These are phyloP conservation scores for Cucumis hystrix DNA, from an alignment of 306 rosid genomes.

Conservation along the genomic window DNA sequence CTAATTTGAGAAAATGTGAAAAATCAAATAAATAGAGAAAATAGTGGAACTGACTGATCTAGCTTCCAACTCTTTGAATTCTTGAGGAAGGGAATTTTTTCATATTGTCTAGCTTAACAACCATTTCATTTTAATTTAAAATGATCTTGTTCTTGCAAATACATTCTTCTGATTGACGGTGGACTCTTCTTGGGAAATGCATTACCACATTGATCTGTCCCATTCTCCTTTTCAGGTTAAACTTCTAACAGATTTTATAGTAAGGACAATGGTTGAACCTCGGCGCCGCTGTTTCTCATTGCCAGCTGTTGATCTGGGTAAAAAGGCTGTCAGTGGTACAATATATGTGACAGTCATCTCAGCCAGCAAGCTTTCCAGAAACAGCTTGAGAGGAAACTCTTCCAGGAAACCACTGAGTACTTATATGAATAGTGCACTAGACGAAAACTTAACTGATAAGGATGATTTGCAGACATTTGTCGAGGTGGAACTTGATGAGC, in stretches of 20 bases:
- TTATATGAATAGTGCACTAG: constrained; percentile 31
- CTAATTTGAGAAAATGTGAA: background rate
- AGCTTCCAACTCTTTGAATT: background rate
- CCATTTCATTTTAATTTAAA: background rate
- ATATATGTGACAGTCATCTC: constrained; percentile 68
- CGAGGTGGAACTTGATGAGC: constrained; percentile 76
- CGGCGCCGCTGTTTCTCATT: constrained; percentile 76
- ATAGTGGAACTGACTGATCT: background rate
- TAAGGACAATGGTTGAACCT: constrained; percentile 96
- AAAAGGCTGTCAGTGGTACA: constrained; percentile 76
- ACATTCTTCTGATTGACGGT: background rate
- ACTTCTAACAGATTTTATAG: constrained; percentile 56
- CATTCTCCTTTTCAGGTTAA: constrained; percentile 43
- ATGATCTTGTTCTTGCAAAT: background rate
- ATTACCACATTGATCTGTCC: background rate
- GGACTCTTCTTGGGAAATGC: background rate
- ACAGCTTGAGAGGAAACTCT: constrained; percentile 47
- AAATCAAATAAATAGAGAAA: background rate
- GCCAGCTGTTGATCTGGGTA: constrained; percentile 64
- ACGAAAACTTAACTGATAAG: constrained; percentile 34
- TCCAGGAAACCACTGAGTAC: constrained; percentile 37
- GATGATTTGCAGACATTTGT: constrained; percentile 80
- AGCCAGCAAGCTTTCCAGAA: constrained; percentile 57
- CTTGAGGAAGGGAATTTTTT: background rate
- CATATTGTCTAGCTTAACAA: background rate